Base-by-base conservation (phyloP, 257 asterid species). In the Salvia hispanica region DNA sequence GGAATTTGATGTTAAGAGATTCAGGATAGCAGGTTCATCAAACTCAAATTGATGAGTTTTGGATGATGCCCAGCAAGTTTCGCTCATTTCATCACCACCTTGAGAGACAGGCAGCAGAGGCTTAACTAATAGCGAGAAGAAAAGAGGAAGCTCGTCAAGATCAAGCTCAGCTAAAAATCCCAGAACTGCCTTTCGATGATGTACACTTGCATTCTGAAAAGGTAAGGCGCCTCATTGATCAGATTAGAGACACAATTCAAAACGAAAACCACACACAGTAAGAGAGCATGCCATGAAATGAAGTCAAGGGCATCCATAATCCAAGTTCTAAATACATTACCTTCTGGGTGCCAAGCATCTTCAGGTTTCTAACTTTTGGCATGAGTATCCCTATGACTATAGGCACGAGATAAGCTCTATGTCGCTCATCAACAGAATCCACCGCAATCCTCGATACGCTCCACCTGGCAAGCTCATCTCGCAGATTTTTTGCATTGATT, bases 401-500 rank as follows among this genome's bases (percentile, higher is more conserved):
- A 57, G 95, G 99, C 72, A 88, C 83, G 80, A 90, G 73, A 80
- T 65, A 58, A 78, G 69, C 50, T 79, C 97, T 86, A 77, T 93
- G 96, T 45, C 66, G 74, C 62, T 52, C 78, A 75, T 90, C 88
- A 62, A 93, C 81, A 67, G 86, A 61, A 76, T 68, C 57, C 46
- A 62, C 69, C 8, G 97, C 79, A 21, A 80, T 82, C 73, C 83
- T 86, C 31, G 95, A 93, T 70, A 93, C 72, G 82, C 91, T 88
- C 99, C 97, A 90, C 60, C 82, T 80, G 9, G 99, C 81, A 67
- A 93, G 90, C 83, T 88, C 96, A 71, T 93, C 97, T 74, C 91
- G 79, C 69, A 93, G 73, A 75, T 62, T 69, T 67, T 86, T 88
- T 4, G 87, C 70, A 81, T 64, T 74, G 28, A 90, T 83, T 79